Base-by-base conservation (phyloP, 2,329 filamentous ascomycete genomes). In the Chrysosphaeria jannelii region DNA sequence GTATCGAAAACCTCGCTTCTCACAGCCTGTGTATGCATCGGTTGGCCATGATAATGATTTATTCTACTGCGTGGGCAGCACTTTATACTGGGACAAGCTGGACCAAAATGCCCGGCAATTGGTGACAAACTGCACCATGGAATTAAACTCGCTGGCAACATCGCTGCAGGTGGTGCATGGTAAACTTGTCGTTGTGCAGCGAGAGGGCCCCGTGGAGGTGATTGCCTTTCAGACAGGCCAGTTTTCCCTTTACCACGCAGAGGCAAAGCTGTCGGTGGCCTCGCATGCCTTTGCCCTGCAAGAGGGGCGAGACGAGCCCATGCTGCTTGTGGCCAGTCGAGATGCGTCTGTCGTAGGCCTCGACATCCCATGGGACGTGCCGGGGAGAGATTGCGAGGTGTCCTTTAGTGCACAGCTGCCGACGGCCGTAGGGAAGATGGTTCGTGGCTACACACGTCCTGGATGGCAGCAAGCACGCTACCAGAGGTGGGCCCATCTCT, bases 361-460 rank as follows among this genome's bases (percentile, higher is more conserved):
- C 5, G 59, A 54, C 53, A 36, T 51, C 10, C 50, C 55, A 0
- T 46, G 45, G 35, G 38, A 40, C 20, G 38, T 42, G 9, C 39
- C 38, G 1, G 45, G 45, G 11, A 39, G 36, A 17, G 45, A 50
- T 14, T 45, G 54, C 21, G 37, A 45, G 21, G 32, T 50, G 2
- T 33, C 67, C 2, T 61, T 69, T 26, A 51, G 60, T 28, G 60
- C 53, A 1, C 41, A 51, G 18, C 42, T 70, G n/a, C 44, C 50
- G 0, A 44, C 47, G 4, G 59, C 60, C 0, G 46, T 72, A 19
- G 45, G 60, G 11, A 53, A 49, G 27, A 56, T 72, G 27, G 47
- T 49, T 5, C 46, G 45, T 6, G 57, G 51, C 1, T 45, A 42
- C 15, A 57, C 53, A 5, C 48, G 58, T n/a, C 52, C 56, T 3